Conservation (phyloP, 768 basidiomycete genomes). For the Boletus pseudopeckii region DNA sequence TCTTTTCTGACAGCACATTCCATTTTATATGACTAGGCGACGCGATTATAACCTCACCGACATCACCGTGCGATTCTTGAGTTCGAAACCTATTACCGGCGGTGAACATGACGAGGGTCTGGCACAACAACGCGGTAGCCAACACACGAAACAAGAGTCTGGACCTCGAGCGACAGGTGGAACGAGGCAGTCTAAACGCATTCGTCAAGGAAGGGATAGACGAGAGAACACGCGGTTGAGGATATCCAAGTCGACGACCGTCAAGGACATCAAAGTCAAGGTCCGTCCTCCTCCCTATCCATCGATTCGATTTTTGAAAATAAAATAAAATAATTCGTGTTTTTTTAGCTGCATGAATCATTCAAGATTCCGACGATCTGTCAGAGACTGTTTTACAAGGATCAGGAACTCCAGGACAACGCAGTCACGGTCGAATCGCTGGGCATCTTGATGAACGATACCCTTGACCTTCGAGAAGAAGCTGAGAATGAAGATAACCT, state of each 20-base stretch:
- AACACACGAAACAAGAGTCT: conserved; percentile 29
- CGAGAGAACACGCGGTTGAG: conserved; percentile 50
- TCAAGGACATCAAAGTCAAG: conserved; percentile 77
- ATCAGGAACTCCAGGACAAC: conserved; percentile 64
- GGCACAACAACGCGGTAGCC: conserved; percentile 22
- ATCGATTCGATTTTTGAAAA: background rate
- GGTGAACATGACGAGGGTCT: conserved; percentile 24
- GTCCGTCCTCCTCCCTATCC: conserved; percentile 35
- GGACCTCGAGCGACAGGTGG: conserved; percentile 41
- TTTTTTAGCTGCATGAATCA: conserved; percentile 53
- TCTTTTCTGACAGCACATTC: conserved; percentile 14
- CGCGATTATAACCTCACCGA: conserved; percentile 56
- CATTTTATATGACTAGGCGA: conserved; percentile 25
- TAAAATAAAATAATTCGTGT: background rate
- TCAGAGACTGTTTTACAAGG: conserved; percentile 65
- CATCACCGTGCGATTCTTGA: conserved; percentile 52
- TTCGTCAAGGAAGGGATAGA: conserved; percentile 53
- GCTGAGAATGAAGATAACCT: conserved; percentile 56
- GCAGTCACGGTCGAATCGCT: conserved; percentile 47
- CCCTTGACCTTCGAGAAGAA: conserved; percentile 63
- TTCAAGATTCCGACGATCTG: conserved; percentile 71
- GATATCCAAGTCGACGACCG: conserved; percentile 61
- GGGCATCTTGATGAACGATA: conserved; percentile 57
- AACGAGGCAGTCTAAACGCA: conserved; percentile 66
- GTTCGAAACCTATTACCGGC: conserved; percentile 31